phyloP scores from a whole-genome alignment of 352 stramenopile species.

The Achlya hypogyna region DNA sequence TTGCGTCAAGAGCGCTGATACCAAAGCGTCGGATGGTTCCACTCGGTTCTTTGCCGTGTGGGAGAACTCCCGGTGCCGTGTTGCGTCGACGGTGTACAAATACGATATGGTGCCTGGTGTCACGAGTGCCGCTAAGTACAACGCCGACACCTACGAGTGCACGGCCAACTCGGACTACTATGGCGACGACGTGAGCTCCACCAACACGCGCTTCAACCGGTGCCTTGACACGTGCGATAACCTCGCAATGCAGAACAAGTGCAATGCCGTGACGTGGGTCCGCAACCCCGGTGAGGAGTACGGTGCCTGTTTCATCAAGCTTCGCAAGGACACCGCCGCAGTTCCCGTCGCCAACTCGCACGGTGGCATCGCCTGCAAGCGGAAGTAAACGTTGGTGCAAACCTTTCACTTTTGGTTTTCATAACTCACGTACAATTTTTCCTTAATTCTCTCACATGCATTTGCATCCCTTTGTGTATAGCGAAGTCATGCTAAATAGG shows the following conservation, averaged over 20 bases:
- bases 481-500: too few relatives aligned
- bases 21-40: background rate
- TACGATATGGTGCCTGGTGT: background rate
- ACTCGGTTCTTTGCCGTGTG: background rate
- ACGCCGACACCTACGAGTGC: background rate
- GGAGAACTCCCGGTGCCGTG: background rate
- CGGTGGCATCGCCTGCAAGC: background rate
- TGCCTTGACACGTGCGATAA: background rate
- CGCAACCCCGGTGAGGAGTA: background rate
- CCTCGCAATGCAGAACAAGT: background rate
- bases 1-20: background rate
- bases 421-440: too few relatives aligned
- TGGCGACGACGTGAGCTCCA: background rate
- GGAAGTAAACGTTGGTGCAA: too few relatives aligned
- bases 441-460: too few relatives aligned
- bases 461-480: too few relatives aligned
- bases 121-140: background rate
- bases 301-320: background rate
- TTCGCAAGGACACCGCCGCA: background rate
- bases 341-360: background rate
- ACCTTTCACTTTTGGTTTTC: too few relatives aligned
- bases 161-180: background rate
- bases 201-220: background rate
- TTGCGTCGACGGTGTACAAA: background rate
- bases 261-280: background rate